Conservation (phyloP, 2,329 filamentous ascomycete species). For the Cladosporium sp. region DNA sequence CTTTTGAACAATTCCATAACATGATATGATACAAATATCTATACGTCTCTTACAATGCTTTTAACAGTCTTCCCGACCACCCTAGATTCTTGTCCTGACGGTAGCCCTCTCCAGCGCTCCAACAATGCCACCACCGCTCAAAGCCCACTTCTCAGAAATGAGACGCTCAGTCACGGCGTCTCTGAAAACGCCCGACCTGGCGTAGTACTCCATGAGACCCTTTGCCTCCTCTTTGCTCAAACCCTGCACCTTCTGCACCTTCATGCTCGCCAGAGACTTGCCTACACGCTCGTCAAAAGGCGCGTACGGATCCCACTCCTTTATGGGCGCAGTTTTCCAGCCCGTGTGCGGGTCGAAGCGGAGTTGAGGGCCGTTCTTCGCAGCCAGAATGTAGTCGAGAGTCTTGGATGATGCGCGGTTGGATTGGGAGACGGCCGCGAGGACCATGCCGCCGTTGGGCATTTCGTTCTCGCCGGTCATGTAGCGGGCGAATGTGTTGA, state of each 20-base stretch:
- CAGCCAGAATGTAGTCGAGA: conserved; percentile 47
- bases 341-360: conserved; percentile 34
- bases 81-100: conserved; percentile 31
- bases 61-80: not conserved
- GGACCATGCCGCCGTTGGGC: conserved; percentile 71
- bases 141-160: conserved; percentile 77
- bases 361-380: conserved; percentile 48
- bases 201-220: conserved; percentile 89
- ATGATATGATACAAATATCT: conserved; percentile 11
- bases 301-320: conserved; percentile 50
- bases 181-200: conserved; percentile 74
- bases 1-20: not conserved
- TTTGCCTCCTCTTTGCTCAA: conserved; percentile 71
- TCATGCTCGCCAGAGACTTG: conserved; percentile 40
- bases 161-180: conserved; percentile 64
- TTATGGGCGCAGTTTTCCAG: conserved; percentile 26
- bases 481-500: conserved; percentile 70
- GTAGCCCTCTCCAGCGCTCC: conserved; percentile 77
- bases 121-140: conserved; percentile 75
- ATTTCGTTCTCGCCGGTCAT: conserved; percentile 56
- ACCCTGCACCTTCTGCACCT: conserved; percentile 57
- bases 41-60: conserved; percentile 10
- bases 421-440: conserved; percentile 69
- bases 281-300: conserved; percentile 51
- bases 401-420: conserved; percentile 63